Base-by-base conservation (phyloP, 306 rosid species). In the Lathyrus oleraceus region DNA sequence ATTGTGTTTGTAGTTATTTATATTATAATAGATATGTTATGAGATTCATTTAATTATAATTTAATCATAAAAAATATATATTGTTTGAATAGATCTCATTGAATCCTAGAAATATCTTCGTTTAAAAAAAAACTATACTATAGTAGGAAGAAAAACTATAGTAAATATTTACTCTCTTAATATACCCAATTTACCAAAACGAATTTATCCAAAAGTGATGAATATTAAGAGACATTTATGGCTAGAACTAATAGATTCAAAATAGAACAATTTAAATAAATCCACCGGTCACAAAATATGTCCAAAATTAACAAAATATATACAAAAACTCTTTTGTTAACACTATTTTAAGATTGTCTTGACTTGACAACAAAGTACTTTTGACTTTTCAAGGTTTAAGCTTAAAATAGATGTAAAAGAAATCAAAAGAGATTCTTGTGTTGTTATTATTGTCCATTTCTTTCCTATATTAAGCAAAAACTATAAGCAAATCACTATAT, bases 341-440 rank as follows among this genome's bases (percentile, higher is more conserved):
- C 67, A 60, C 75, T 71, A 43, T 58, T 81, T 68, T 61, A 53
- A 53, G 72, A 68, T 36, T 74, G 11, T 16, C 35, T 61, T 56
- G 0, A 45, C 23, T 65, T 61, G n/a, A 60, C 5, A 0, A 61
- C 5, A 38, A 38, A 57, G 20, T 23, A 39, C 14, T 39, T 12
- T 62, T 77, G 10, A 61, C 59, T 28, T 72, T 67, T 78, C 66
- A 16, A 64, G 20, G 10, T 57, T 65, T 40, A 58, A 52, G 25
- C 8, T n/a, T 47, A 47, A 54, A 28, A 57, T 14, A 28, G 38
- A 12, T 12, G 14, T 25, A 69, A 61, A 61, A 7, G 39, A 12
- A 48, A 36, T 1, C n/a, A 28, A 48, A 25, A 61, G 32, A 47
- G 17, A 49, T 32, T 58, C 10, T 30, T 45, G 23, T 52, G 36